Evolutionary conservation across 306 rosid species (phyloP), one percentile per base, ranked within the genome.

Genomic region (Morella rubra): DNA sequence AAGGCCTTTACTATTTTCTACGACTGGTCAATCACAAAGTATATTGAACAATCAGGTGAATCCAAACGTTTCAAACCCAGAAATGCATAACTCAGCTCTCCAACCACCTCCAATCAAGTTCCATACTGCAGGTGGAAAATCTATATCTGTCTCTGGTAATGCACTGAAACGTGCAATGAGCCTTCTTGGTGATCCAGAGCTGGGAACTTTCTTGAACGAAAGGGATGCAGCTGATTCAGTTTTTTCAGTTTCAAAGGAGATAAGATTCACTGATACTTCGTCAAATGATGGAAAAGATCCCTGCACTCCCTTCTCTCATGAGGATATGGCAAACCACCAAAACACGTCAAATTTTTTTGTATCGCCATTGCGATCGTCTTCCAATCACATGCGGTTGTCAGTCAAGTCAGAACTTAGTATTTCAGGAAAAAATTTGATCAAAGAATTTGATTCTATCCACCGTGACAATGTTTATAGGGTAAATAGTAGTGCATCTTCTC

Each of bases 161-260:
- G 98, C 98, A 14, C 73, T 94, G 40, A 84, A 85, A 59, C 98
- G 93, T 52, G 98, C 98, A 44, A 86, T 86, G 84, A 85, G 81
- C 79, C 95, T 94, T 84, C 98, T 94, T 72, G 93, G 96, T 75
- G 95, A 94, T 44, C 91, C 97, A 24, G 98, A 92, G 56, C 79
- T 92, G 55, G 97, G 93, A 42, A 82, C 76, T 77, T 85, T 92
- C 72, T 84, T 89, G 55, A 77, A 83, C 62, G 94, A 82, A 74
- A 85, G 75, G 73, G 88, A 85, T 64, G 55, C 64, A n/a, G 78
- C 27, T 15, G 77, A 79, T 62, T 45, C 80, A 6, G 41, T 52
- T 50, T 73, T 86, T 64, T 75, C 88, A 1, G 77, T 85, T 75
- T 67, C 82, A 19, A 75, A 82, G 69, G 76, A 79, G 59, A 66